A percentile compares a stretch with the other conserved stretches of the same genome.
phyloP scores from a whole-genome alignment of 805 yeast species.

The Maudiozyma serrabonitensis region DNA sequence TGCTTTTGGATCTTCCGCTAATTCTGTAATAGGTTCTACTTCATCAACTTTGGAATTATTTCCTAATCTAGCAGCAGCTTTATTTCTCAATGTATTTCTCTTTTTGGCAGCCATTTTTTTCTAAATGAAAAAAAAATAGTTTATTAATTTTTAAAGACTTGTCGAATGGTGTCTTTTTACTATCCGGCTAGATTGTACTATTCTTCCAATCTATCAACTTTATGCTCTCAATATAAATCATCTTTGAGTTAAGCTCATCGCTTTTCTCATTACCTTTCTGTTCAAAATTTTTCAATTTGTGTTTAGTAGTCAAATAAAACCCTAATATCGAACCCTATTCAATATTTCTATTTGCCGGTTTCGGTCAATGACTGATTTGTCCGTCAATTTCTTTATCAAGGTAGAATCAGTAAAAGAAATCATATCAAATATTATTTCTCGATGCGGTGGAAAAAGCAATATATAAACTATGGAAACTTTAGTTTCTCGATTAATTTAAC shows the following conservation, averaged over 20 bases:
- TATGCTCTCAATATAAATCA: too few species aligned
- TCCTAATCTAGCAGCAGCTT: slow-evolving; percentile 27
- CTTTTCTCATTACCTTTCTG: not conserved
- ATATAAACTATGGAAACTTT: not conserved
- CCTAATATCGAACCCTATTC: too few species aligned
- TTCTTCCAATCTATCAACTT: too few species aligned
- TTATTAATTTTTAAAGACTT: too few species aligned
- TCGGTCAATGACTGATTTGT: not conserved
- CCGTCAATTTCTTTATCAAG: too few species aligned
- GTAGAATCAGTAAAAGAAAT: too few species aligned
- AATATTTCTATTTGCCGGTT: not conserved
- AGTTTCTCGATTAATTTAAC: not conserved
- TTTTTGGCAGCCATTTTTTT: slow-evolving; percentile 35
- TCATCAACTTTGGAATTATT: slow-evolving; percentile 4
- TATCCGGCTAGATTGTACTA: too few species aligned
- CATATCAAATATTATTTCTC: not conserved
- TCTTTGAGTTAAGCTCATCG: not conserved
- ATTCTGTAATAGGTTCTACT: slow-evolving; percentile 5
- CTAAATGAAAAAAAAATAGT: too few species aligned
- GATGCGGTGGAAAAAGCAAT: not conserved
- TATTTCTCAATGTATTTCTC: slow-evolving; percentile 37
- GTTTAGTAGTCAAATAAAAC: too few species aligned
- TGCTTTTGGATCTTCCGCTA: slow-evolving; percentile 34
- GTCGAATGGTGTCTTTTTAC: not conserved
- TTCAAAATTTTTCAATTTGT: not conserved